phyloP scores from a whole-genome alignment of 1,284 basidiomycete genomes.

The Pholiota adiposa region DNA sequence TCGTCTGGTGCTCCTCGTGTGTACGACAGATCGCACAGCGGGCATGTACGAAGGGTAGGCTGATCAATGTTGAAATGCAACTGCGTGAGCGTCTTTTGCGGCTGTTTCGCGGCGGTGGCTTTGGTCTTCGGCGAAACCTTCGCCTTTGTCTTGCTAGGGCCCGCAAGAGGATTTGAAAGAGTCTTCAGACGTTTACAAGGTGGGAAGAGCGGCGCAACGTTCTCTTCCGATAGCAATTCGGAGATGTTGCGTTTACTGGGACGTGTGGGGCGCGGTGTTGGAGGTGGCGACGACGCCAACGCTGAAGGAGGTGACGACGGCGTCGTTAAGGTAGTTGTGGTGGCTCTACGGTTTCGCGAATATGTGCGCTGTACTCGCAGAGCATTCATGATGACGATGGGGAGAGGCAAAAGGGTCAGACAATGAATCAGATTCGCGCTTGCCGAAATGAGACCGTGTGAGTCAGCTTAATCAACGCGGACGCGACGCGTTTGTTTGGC shows the following conservation, averaged over 20 bases:
- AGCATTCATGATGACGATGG: constrained; percentile 40
- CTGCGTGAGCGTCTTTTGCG: constrained; percentile 60
- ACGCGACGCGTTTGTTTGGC: constrained; percentile 30
- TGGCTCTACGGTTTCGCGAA: constrained; percentile 39
- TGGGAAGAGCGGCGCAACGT: constrained; percentile 33
- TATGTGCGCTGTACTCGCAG: constrained; percentile 53
- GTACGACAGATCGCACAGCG: constrained; percentile 70
- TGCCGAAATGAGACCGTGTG: neutral
- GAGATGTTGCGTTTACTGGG: constrained; percentile 20
- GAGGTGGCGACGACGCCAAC: constrained; percentile 22
- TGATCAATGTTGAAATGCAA: constrained; percentile 76
- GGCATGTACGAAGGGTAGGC: constrained; percentile 64
- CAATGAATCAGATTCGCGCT: neutral
- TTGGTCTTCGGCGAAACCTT: constrained; percentile 16
- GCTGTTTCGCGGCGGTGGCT: constrained; percentile 1
- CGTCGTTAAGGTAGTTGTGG: constrained; percentile 28
- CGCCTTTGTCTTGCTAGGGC: constrained; percentile 18
- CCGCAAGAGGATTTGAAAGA: constrained; percentile 19
- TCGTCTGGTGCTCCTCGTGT: constrained; percentile 79
- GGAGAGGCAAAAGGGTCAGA: constrained; percentile 3
- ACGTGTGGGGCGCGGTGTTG: constrained; percentile 12
- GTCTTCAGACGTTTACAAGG: constrained; percentile 37
- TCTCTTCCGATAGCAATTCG: constrained; percentile 17
- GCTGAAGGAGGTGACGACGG: constrained; percentile 44
- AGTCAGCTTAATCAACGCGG: constrained; percentile 2